Percentiles rank a stretch among this genome's conserved stretches.
These are phyloP conservation scores for Pharus latifolius DNA, from an alignment of 176 grass and related monocot genomes.

Conservation along the genomic window DNA sequence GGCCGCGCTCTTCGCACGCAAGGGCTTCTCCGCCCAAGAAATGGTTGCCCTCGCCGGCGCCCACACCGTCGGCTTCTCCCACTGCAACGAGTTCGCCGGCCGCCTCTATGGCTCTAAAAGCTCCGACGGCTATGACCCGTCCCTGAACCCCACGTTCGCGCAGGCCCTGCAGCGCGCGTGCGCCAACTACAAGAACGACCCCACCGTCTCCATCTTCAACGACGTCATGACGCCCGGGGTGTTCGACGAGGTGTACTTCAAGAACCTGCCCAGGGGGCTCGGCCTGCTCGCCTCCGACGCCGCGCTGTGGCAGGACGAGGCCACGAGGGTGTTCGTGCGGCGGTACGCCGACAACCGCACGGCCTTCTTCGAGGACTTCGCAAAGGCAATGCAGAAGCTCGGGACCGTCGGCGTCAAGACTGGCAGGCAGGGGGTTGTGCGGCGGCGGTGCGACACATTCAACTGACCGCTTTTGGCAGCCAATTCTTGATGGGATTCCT, in stretches of 20 bases:
- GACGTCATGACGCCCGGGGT: conserved; percentile 60
- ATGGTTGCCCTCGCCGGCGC: conserved; percentile 89
- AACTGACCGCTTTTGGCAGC: conserved; percentile 24
- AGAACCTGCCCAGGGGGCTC: conserved; percentile 60
- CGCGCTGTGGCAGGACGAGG: conserved; percentile 52
- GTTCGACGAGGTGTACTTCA: conserved; percentile 86
- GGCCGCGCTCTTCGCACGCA: conserved; percentile 37
- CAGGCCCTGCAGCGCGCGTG: conserved; percentile 60
- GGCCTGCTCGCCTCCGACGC: conserved; percentile 77
- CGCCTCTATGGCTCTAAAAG: conserved; percentile 46
- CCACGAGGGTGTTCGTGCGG: conserved; percentile 51
- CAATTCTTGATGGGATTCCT: too few relatives aligned
- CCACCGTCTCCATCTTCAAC: conserved; percentile 84
- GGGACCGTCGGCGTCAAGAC: conserved; percentile 75
- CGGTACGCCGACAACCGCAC: conserved; percentile 71
- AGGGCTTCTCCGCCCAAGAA: conserved; percentile 45
- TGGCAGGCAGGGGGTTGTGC: conserved; percentile 53
- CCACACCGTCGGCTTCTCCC: conserved; percentile 90
- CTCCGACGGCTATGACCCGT: conserved; percentile 33
- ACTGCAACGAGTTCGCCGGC: conserved; percentile 82
- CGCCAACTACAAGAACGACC: conserved; percentile 48
- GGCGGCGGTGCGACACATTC: conserved; percentile 65
- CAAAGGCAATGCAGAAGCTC: conserved; percentile 72
- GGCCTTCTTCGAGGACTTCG: conserved; percentile 87
- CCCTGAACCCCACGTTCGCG: conserved; percentile 60